These are phyloP conservation scores for Fusarium sp. DNA, from an alignment of 2,329 filamentous ascomycete genomes.

Conservation along the genomic window DNA sequence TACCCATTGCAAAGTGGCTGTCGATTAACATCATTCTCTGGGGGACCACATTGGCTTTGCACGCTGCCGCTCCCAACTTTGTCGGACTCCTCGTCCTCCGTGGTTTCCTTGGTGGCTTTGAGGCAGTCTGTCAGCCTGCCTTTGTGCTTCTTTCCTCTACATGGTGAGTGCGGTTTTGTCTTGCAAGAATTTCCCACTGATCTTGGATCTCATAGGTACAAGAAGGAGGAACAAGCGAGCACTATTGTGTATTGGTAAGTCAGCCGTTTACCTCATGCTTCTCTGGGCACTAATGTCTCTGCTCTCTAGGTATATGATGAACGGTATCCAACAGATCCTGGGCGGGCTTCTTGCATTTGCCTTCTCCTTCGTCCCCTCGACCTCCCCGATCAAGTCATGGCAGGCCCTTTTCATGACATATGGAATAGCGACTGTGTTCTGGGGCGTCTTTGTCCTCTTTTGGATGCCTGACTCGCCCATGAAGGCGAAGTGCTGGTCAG, in stretches of 20 bases:
- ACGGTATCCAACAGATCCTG: constrained; percentile 77
- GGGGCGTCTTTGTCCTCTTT: constrained; percentile 69
- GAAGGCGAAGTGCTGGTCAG: constrained; percentile 75
- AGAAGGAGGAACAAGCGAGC: constrained; percentile 72
- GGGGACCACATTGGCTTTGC: constrained; percentile 69
- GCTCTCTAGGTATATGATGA: constrained; percentile 73
- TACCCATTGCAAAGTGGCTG: constrained; percentile 75
- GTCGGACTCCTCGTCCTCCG: constrained; percentile 68
- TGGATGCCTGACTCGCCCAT: constrained; percentile 77
- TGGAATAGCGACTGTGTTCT: constrained; percentile 70
- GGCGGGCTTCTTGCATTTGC: constrained; percentile 77
- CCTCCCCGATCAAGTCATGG: constrained; percentile 69
- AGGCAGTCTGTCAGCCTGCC: constrained; percentile 74
- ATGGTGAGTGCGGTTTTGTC: constrained; percentile 56
- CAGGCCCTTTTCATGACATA: constrained; percentile 76
- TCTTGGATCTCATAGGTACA: constrained; percentile 56
- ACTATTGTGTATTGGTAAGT: constrained; percentile 69
- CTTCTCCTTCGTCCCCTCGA: constrained; percentile 60
- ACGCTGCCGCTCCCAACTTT: constrained; percentile 71
- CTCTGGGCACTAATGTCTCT: not conserved
- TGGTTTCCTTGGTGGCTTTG: constrained; percentile 76
- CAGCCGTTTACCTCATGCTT: not conserved
- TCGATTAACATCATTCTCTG: constrained; percentile 72
- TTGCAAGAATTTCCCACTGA: not conserved
- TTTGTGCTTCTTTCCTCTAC: constrained; percentile 75